A percentile compares a stretch with the other conserved stretches of the same genome.
Conservation (phyloP, 768 basidiomycete genomes). For the Nevesoporus exiguus region DNA sequence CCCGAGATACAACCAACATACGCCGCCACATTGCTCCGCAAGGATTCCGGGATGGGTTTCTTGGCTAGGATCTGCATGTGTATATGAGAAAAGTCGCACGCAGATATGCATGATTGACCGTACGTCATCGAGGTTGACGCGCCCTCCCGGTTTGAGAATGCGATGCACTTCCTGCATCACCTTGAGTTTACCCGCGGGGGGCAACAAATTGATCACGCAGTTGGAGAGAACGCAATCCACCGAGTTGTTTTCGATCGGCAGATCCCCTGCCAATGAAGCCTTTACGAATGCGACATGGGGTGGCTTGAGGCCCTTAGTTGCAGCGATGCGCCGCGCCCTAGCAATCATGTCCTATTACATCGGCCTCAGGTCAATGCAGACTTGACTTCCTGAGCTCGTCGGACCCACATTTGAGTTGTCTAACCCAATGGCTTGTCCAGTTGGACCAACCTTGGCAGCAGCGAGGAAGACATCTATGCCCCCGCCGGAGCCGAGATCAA, state of each 20-base stretch:
- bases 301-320: constrained; percentile 38
- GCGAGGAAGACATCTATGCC: constrained; percentile 57
- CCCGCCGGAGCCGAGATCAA: constrained; percentile 57
- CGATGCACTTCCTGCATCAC: constrained; percentile 46
- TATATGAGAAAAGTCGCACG: neutral
- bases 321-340: constrained; percentile 45
- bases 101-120: constrained; percentile 2
- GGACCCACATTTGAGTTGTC: constrained; percentile 46
- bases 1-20: constrained; percentile 48
- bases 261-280: constrained; percentile 37
- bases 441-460: constrained; percentile 45
- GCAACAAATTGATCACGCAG: constrained; percentile 53
- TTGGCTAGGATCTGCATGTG: constrained; percentile 43
- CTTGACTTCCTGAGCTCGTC: neutral
- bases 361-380: neutral
- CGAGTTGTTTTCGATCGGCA: constrained; percentile 46
- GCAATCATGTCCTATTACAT: constrained; percentile 46
- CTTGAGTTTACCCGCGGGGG: constrained; percentile 38
- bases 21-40: constrained; percentile 39
- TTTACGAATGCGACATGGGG: constrained; percentile 51
- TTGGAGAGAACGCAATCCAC: constrained; percentile 58
- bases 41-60: constrained; percentile 39
- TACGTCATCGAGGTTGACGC: constrained; percentile 52
- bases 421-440: constrained; percentile 51
- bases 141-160: constrained; percentile 54